Conservation (phyloP, 2,329 filamentous ascomycete genomes). For the Dendrostoma leiphaemia region DNA sequence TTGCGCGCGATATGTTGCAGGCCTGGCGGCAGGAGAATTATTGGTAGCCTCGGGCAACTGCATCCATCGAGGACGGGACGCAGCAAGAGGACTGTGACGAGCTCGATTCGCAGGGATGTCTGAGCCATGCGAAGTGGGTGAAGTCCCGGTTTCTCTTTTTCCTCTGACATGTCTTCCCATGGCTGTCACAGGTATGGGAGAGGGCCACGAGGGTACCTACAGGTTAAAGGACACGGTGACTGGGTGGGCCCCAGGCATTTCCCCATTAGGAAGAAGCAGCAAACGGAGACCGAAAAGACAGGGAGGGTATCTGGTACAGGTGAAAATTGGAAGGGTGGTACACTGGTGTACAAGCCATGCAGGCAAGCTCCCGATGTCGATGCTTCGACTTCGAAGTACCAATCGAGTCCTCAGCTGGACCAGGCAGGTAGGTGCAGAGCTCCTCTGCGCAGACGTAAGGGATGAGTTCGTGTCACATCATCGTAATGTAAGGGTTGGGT, state of each 20-base stretch:
- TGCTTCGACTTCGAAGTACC: neutral
- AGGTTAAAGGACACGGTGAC: constrained; percentile 2
- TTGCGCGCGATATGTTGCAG: constrained; percentile 17
- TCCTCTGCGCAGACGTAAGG: constrained; percentile 5
- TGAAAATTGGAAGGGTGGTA: constrained; percentile 2
- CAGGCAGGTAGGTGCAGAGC: constrained; percentile 15
- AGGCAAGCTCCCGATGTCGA: neutral
- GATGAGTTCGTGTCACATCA: constrained; percentile 9
- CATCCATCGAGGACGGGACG: constrained; percentile 11
- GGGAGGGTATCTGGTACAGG: neutral
- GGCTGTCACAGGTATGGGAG: neutral
- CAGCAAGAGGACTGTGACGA: neutral
- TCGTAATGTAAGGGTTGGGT: constrained; percentile 1
- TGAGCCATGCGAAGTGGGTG: neutral
- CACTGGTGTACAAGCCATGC: constrained; percentile 6
- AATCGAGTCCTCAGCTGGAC: neutral
- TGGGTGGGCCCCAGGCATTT: constrained; percentile 1
- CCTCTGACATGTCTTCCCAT: constrained; percentile 2
- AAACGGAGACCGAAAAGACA: constrained; percentile 3
- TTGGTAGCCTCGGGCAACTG: constrained; percentile 17
- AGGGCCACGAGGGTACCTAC: neutral
- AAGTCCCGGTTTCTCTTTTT: constrained; percentile 2
- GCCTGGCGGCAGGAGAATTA: constrained; percentile 17
- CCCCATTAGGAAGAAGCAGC: constrained; percentile 12
- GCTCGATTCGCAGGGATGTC: neutral